These are phyloP conservation scores for Datisca glomerata DNA, from an alignment of 306 rosid species.

Conservation along the genomic window DNA sequence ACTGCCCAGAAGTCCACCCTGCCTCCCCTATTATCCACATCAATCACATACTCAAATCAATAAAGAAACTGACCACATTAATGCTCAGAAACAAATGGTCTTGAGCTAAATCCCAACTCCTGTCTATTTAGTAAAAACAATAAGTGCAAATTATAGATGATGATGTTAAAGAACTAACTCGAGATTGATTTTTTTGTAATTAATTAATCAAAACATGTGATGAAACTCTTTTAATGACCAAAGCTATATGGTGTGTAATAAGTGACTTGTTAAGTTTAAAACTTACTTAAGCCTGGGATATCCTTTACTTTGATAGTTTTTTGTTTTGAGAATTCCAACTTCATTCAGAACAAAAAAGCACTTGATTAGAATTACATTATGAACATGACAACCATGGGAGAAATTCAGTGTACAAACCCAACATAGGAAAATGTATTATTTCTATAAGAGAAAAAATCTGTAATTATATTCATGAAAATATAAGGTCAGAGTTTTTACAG, in stretches of 20 bases:
- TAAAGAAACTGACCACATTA: background rate
- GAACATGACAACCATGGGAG: background rate
- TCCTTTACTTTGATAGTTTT: constrained; percentile 56
- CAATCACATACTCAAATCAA: background rate
- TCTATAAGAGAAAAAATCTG: too few relatives aligned
- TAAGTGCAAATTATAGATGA: too few relatives aligned
- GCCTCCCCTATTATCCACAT: constrained; percentile 69
- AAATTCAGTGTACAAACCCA: background rate
- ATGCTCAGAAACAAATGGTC: too few relatives aligned
- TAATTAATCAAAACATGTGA: too few relatives aligned
- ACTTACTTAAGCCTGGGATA: constrained; percentile 89
- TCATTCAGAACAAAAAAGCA: constrained; percentile 50
- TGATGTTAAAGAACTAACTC: too few relatives aligned
- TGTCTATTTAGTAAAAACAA: too few relatives aligned
- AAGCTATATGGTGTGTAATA: too few relatives aligned
- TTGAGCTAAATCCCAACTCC: too few relatives aligned
- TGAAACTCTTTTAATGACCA: too few relatives aligned
- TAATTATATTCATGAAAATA: background rate
- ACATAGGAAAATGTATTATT: background rate
- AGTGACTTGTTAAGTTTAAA: too few relatives aligned
- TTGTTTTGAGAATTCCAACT: constrained; percentile 79
- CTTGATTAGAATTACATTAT: constrained; percentile 8
- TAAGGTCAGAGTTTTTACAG: too few relatives aligned
- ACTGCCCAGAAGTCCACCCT: constrained; percentile 94
- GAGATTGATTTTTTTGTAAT: too few relatives aligned